Conservation (phyloP, 2,329 filamentous ascomycete species). For the Trichoderma hamatum region DNA sequence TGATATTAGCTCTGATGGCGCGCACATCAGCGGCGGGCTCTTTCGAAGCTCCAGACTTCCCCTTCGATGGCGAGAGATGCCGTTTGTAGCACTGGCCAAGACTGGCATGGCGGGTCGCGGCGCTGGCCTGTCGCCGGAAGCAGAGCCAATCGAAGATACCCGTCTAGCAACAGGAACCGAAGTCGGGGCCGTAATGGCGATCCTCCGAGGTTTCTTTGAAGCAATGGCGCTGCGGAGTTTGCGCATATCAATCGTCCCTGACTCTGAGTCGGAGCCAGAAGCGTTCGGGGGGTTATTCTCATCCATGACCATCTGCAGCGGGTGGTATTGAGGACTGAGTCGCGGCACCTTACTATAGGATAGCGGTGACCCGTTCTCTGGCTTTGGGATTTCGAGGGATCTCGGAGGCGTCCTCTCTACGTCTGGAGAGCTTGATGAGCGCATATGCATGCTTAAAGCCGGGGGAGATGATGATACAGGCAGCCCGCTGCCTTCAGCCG, state of each 20-base stretch:
- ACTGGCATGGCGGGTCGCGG: slow-evolving; percentile 45
- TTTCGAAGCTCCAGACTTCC: slow-evolving; percentile 54
- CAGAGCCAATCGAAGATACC: slow-evolving; percentile 50
- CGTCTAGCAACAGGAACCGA: slow-evolving; percentile 45
- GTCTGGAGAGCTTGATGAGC: slow-evolving; percentile 49
- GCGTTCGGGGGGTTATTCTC: slow-evolving; percentile 55
- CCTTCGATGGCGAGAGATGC: slow-evolving; percentile 58
- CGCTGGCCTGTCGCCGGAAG: slow-evolving; percentile 35
- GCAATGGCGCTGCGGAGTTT: slow-evolving; percentile 61
- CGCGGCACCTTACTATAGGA: slow-evolving; percentile 30
- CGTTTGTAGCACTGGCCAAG: slow-evolving; percentile 56
- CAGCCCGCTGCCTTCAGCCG: slow-evolving; percentile 56
- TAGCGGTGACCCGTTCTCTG: slow-evolving; percentile 52
- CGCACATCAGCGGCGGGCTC: slow-evolving; percentile 58
- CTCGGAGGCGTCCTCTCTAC: slow-evolving; percentile 47
- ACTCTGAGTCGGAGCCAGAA: slow-evolving; percentile 54
- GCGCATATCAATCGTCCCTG: slow-evolving; percentile 51
- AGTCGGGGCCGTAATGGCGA: slow-evolving; percentile 44
- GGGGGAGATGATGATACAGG: slow-evolving; percentile 60
- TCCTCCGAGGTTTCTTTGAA: slow-evolving; percentile 51
- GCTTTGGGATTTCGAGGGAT: slow-evolving; percentile 53
- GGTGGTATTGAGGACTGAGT: slow-evolving; percentile 31
- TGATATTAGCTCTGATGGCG: slow-evolving; percentile 47
- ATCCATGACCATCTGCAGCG: slow-evolving; percentile 46
- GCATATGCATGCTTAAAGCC: slow-evolving; percentile 59